Conservation (phyloP, 2,329 filamentous ascomycete species). For the Colletotrichum karsti region DNA sequence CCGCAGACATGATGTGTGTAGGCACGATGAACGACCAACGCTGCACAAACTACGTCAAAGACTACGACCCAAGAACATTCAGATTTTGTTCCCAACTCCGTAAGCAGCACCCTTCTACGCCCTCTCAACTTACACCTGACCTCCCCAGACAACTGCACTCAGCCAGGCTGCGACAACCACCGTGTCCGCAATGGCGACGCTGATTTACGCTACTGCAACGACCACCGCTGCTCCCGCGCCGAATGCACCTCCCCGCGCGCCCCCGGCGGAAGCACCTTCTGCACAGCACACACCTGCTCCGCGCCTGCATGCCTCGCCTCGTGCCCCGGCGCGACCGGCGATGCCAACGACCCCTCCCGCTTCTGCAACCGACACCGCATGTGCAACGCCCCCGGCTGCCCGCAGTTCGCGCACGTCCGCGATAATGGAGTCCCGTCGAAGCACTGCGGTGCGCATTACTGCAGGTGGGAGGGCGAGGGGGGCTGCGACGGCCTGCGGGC, state of each 20-base stretch:
- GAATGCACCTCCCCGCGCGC: constrained; percentile 31
- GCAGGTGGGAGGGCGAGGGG: constrained; percentile 31
- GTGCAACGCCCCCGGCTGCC: constrained; percentile 34
- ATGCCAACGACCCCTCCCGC: constrained; percentile 26
- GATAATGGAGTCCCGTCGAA: constrained; percentile 34
- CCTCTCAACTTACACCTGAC: no score
- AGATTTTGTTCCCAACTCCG: constrained; percentile 26
- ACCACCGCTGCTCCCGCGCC: constrained; percentile 37
- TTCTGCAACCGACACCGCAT: constrained; percentile 40
- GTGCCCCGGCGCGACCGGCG: constrained; percentile 29
- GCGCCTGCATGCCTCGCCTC: constrained; percentile 34
- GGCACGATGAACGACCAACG: constrained; percentile 14
- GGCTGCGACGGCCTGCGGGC: constrained; percentile 36
- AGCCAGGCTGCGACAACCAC: constrained; percentile 34
- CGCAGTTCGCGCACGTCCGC: constrained; percentile 36
- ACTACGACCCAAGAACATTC: constrained; percentile 23
- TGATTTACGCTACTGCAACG: constrained; percentile 35
- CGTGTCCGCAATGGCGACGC: constrained; percentile 28
- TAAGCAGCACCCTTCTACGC: neutral
- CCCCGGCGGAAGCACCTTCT: constrained; percentile 30
- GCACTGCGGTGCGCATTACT: constrained; percentile 40
- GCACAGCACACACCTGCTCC: constrained; percentile 38
- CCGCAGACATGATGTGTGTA: constrained; percentile 19
- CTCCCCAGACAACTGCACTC: constrained; percentile 37
- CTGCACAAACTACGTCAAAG: constrained; percentile 26